Evolutionary conservation across 2,329 filamentous ascomycete species (phyloP).

Genomic region (Penicillium nordicum): DNA sequence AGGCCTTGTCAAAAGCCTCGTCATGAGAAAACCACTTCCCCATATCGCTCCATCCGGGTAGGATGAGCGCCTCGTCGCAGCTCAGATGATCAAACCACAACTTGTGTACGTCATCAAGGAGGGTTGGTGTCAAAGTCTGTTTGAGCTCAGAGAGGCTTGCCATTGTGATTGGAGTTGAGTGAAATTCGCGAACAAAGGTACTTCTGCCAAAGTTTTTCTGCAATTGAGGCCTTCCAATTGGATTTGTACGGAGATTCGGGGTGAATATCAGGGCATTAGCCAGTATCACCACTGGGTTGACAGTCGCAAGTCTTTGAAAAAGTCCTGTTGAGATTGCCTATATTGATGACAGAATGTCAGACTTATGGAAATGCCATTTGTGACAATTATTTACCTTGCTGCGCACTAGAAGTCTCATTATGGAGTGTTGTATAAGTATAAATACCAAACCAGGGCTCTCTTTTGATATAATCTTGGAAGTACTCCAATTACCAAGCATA

Average conservation of each 20-base stretch:
- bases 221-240: not conserved
- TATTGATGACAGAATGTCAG: not conserved
- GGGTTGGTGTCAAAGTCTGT: slow-evolving; percentile 16
- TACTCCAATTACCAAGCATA: not conserved
- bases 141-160: slow-evolving; percentile 5
- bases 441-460: not conserved
- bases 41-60: slow-evolving; percentile 19
- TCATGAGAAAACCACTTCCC: slow-evolving; percentile 21
- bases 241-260: not conserved
- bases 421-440: not conserved
- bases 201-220: not conserved
- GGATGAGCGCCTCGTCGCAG: slow-evolving; percentile 14
- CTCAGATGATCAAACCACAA: slow-evolving; percentile 26
- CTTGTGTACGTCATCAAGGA: slow-evolving; percentile 18
- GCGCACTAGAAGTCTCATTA: not conserved
- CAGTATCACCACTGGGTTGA: not conserved
- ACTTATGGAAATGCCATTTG: not conserved
- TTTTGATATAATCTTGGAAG: not conserved
- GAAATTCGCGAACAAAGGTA: not conserved
- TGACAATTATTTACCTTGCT: not conserved
- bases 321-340: not conserved
- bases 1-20: slow-evolving; percentile 17
- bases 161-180: slow-evolving; percentile 10
- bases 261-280: not conserved
- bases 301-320: not conserved